These are phyloP conservation scores for Allium cepa DNA, from an alignment of 106 monocot species.

Conservation along the genomic window DNA sequence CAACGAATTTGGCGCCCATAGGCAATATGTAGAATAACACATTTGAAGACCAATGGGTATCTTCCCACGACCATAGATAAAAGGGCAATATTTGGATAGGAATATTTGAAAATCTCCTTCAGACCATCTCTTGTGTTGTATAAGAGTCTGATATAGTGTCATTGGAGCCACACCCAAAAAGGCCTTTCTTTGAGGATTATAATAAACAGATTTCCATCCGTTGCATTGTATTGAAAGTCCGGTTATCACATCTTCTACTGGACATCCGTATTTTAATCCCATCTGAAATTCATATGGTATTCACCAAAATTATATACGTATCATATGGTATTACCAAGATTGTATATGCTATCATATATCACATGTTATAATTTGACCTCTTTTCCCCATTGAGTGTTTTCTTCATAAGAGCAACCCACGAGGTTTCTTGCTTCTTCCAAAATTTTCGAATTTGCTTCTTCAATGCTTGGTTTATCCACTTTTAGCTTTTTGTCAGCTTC, in stretches of 20 bases:
- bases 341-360: too few species aligned
- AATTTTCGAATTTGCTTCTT: slow-evolving; percentile 3
- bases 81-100: slow-evolving; percentile 47
- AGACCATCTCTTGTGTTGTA: slow-evolving; percentile 64
- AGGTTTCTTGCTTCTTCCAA: slow-evolving; percentile 26
- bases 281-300: slow-evolving; percentile 17
- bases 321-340: not conserved
- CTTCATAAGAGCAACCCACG: slow-evolving; percentile 26
- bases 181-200: slow-evolving; percentile 31
- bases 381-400: slow-evolving; percentile 30
- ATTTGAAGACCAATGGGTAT: slow-evolving; percentile 41
- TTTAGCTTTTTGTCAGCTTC: slow-evolving; percentile 16
- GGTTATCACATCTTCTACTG: slow-evolving; percentile 61
- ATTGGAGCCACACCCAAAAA: slow-evolving; percentile 57
- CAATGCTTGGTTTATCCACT: not conserved
- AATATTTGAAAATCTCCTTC: slow-evolving; percentile 54
- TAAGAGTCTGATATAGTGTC: slow-evolving; percentile 32
- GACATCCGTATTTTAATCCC: slow-evolving; percentile 55
- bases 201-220: slow-evolving; percentile 53
- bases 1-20: slow-evolving; percentile 43
- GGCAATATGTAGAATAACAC: slow-evolving; percentile 31
- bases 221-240: slow-evolving; percentile 54
- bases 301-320: not conserved
- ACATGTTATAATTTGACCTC: slow-evolving; percentile 9
- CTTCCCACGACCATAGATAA: slow-evolving; percentile 39